A percentile compares a stretch with the other conserved stretches of the same genome.
phyloP scores from a whole-genome alignment of 305 asterid species.

The Stenogyne calaminthoides region DNA sequence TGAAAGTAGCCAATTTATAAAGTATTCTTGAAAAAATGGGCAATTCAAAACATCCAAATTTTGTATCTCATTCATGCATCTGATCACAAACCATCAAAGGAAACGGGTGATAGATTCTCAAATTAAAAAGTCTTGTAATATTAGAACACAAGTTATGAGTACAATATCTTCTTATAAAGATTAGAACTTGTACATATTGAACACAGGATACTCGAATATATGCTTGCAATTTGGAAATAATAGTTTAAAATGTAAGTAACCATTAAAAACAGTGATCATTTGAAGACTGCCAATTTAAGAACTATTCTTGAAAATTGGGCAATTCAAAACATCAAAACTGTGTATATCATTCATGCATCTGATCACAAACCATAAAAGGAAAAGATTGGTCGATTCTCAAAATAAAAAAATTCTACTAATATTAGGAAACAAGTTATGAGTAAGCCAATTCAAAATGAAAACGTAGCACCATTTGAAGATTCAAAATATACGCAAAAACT shows the following conservation, averaged over 20 bases:
- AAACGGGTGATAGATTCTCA: neutral
- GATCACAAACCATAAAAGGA: neutral
- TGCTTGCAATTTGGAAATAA: neutral
- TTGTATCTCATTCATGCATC: neutral
- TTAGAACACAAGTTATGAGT: neutral
- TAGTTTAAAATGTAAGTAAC: neutral
- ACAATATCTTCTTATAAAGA: slow-evolving; percentile 14
- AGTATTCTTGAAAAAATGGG: neutral
- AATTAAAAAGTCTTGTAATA: neutral
- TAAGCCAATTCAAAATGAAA: neutral
- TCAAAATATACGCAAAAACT: too few species aligned
- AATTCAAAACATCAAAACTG: neutral
- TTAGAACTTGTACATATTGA: neutral
- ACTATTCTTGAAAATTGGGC: neutral
- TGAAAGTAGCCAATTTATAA: neutral
- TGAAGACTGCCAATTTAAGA: neutral
- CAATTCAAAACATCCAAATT: neutral
- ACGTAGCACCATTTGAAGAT: slow-evolving; percentile 38
- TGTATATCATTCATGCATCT: neutral
- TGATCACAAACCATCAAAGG: neutral
- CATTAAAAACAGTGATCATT: neutral
- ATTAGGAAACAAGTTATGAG: neutral
- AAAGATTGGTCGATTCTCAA: neutral
- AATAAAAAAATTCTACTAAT: neutral
- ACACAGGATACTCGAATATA: neutral